Evolutionary conservation across 768 basidiomycete genomes (phyloP).

Genomic region (Glaciozyma antarctica): DNA sequence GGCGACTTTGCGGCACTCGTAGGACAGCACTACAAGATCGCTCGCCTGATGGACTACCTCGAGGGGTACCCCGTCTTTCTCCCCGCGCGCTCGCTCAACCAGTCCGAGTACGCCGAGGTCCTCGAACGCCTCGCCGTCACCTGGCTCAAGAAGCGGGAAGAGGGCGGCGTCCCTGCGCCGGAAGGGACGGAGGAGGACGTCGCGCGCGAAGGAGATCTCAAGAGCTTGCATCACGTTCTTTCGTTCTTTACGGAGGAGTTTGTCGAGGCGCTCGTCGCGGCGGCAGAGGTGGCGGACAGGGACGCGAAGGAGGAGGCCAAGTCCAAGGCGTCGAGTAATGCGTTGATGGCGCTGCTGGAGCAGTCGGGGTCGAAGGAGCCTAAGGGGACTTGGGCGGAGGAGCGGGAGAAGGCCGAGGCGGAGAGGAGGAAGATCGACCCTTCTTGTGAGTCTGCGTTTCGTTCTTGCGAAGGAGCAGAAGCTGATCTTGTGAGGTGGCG

Average conservation of each 20-base stretch:
- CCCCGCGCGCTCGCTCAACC: conserved; percentile 76
- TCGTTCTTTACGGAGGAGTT: conserved; percentile 18
- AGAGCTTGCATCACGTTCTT: conserved; percentile 22
- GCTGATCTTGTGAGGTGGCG: too few species aligned
- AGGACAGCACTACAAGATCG: conserved; percentile 56
- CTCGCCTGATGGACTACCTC: conserved; percentile 63
- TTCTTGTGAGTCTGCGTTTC: conserved; percentile 5
- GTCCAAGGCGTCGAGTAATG: not conserved
- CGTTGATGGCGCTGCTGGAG: not conserved
- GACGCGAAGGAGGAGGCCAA: conserved; percentile 4
- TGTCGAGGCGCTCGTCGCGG: conserved; percentile 10
- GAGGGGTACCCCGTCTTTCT: conserved; percentile 84
- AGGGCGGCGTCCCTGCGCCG: conserved; percentile 8
- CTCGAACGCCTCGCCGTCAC: conserved; percentile 68
- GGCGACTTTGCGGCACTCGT: conserved; percentile 60
- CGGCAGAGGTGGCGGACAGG: conserved; percentile 10
- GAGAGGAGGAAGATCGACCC: conserved; percentile 19
- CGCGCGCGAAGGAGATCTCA: conserved; percentile 10
- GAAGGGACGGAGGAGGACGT: conserved; percentile 18
- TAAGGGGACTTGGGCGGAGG: conserved; percentile 12
- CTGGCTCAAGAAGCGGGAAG: conserved; percentile 45
- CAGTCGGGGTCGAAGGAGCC: conserved; percentile 5
- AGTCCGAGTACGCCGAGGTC: conserved; percentile 70
- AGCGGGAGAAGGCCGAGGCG: conserved; percentile 14
- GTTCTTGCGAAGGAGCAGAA: not conserved